A percentile compares a stretch with the other conserved stretches of the same genome.
phyloP scores from a whole-genome alignment of 1,139 yeast species.

The Yamadazyma sp. region DNA sequence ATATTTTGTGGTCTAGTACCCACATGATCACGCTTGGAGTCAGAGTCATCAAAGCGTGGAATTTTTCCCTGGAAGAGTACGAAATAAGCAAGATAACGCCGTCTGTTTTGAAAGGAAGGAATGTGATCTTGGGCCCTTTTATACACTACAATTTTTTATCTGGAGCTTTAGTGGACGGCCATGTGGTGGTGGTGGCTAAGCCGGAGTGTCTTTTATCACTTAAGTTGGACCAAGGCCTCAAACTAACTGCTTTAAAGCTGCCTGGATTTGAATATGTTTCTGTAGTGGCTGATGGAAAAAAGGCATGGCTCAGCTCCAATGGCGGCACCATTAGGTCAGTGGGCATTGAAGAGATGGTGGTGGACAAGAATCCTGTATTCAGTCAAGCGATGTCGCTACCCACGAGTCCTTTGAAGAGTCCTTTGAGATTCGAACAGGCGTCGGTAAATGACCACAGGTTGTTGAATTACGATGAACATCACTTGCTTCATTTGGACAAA shows the following conservation, averaged over 20 bases:
- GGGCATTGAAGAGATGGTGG: background rate
- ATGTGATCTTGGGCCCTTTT: constrained; percentile 51
- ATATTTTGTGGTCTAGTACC: constrained; percentile 54
- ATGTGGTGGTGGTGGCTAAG: constrained; percentile 44
- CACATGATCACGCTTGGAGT: constrained; percentile 55
- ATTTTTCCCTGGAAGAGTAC: constrained; percentile 17
- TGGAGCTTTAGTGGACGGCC: constrained; percentile 32
- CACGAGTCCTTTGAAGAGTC: constrained; percentile 1
- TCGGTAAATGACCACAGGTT: constrained; percentile 15
- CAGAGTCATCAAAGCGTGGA: constrained; percentile 24
- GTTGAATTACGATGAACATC: constrained; percentile 16
- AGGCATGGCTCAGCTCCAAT: background rate
- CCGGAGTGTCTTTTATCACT: constrained; percentile 39
- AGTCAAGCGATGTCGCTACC: no score
- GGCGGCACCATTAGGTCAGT: background rate
- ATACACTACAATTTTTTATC: constrained; percentile 49
- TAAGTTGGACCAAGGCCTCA: constrained; percentile 19
- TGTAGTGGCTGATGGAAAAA: background rate
- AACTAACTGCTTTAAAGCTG: background rate
- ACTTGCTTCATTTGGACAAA: constrained; percentile 23
- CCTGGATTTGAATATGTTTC: background rate
- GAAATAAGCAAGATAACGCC: constrained; percentile 28
- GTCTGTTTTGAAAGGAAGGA: constrained; percentile 53
- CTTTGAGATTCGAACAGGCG: constrained; percentile 11
- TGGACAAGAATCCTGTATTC: no score